Conservation (phyloP, 768 basidiomycete species). For the Pisolithus sp. region DNA sequence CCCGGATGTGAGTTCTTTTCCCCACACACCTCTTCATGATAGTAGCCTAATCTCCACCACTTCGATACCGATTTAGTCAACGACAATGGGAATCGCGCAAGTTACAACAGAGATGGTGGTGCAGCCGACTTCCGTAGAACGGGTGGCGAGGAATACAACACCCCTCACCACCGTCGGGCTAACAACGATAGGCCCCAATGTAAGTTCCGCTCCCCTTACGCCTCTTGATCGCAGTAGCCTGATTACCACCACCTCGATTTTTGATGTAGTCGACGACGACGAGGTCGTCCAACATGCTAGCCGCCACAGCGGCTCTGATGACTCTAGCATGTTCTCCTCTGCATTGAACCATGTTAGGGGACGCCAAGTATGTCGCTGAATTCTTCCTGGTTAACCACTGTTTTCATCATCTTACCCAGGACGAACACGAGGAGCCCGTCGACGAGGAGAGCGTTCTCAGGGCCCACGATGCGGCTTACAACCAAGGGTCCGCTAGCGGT, state of each 20-base stretch:
- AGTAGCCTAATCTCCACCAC: no score
- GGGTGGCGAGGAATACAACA: constrained; percentile 60
- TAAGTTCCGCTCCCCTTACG: constrained; percentile 6
- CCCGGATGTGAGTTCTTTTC: no score
- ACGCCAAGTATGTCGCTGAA: constrained; percentile 27
- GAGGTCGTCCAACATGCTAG: constrained; percentile 51
- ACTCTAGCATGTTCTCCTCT: constrained; percentile 38
- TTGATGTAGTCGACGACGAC: constrained; percentile 51
- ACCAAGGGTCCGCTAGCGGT: constrained; percentile 37
- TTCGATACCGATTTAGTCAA: background rate
- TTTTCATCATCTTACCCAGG: constrained; percentile 25
- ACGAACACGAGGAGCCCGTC: constrained; percentile 39
- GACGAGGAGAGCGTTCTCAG: constrained; percentile 58
- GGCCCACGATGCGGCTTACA: constrained; percentile 61
- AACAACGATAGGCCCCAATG: constrained; percentile 15
- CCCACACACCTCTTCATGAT: no score
- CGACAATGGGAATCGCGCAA: constrained; percentile 5
- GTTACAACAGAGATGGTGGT: constrained; percentile 3
- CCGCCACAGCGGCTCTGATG: constrained; percentile 37
- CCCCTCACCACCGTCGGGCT: constrained; percentile 39
- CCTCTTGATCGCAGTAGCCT: constrained; percentile 3
- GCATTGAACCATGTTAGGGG: constrained; percentile 48
- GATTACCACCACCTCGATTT: constrained; percentile 1
- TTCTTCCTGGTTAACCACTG: background rate
- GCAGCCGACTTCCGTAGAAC: constrained; percentile 46